phyloP scores from a whole-genome alignment of 2,329 filamentous ascomycete genomes.

The Aspergillus sojae region DNA sequence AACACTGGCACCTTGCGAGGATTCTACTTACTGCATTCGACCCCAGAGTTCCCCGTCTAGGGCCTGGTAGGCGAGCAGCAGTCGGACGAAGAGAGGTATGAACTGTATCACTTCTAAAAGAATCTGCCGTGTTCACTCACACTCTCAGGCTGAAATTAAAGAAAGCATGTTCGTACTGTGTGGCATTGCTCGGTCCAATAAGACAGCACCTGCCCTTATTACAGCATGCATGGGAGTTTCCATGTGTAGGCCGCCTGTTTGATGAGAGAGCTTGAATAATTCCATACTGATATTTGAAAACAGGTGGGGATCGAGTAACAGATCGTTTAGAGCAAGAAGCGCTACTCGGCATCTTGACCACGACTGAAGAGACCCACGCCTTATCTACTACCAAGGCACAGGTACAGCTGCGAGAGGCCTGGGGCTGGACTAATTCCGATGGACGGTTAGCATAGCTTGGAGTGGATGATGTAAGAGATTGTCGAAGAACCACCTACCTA shows the following conservation, averaged over 20 bases:
- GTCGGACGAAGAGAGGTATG: slow-evolving; percentile 5
- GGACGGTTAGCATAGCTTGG: neutral
- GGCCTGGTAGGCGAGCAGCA: slow-evolving; percentile 9
- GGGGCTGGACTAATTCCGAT: slow-evolving; percentile 4
- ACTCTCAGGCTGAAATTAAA: slow-evolving; percentile 7
- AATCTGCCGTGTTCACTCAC: neutral
- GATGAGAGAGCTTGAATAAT: neutral
- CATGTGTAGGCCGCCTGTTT: slow-evolving; percentile 9
- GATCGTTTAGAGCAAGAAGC: slow-evolving; percentile 12
- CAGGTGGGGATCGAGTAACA: slow-evolving; percentile 12
- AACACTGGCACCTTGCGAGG: slow-evolving; percentile 61
- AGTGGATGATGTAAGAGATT: neutral
- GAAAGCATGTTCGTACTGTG: slow-evolving; percentile 13
- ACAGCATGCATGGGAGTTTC: slow-evolving; percentile 17
- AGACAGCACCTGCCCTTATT: slow-evolving; percentile 12
- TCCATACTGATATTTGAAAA: neutral
- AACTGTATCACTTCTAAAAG: neutral
- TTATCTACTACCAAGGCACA: slow-evolving; percentile 13
- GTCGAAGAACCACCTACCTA: neutral
- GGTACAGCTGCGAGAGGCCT: slow-evolving; percentile 9
- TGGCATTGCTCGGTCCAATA: slow-evolving; percentile 15
- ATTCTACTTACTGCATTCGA: slow-evolving; percentile 61
- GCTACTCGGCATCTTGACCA: slow-evolving; percentile 11
- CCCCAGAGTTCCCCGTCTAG: slow-evolving; percentile 39
- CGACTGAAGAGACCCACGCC: slow-evolving; percentile 10